phyloP scores from a whole-genome alignment of 495 filamentous ascomycete genomes.

The Lasiosphaeria hispida region DNA sequence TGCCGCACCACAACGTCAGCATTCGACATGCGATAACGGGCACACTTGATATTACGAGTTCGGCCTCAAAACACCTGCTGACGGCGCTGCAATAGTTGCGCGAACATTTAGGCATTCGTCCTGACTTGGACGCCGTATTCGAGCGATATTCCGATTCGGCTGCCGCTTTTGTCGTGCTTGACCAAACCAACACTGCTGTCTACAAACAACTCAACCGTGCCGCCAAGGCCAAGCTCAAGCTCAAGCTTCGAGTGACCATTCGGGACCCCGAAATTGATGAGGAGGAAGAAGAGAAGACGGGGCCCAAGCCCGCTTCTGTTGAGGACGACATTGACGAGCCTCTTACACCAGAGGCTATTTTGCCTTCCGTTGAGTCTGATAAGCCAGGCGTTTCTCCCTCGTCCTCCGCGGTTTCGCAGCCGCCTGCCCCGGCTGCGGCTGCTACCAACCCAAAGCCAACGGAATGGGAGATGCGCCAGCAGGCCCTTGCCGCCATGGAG shows the following conservation, averaged over 20 bases:
- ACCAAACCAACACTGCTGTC: conserved; percentile 71
- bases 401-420: conserved; percentile 1
- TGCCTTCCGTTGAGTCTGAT: conserved; percentile 8
- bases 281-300: conserved; percentile 19
- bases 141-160: conserved; percentile 98
- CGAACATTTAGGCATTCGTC: conserved; percentile 65
- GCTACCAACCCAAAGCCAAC: not conserved
- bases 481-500: conserved; percentile 5
- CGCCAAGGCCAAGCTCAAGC: conserved; percentile 97
- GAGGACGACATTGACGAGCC: conserved; percentile 27
- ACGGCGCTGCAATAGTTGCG: conserved; percentile 62
- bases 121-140: conserved; percentile 65
- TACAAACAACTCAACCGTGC: conserved; percentile 98
- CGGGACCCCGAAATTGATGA: conserved; percentile 20
- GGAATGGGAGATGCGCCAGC: not conserved
- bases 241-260: conserved; percentile 76
- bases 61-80: conserved; percentile 12
- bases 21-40: not conserved
- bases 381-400: not conserved
- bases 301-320: conserved; percentile 28
- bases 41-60: not conserved
- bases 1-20: not conserved
- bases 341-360: not conserved
- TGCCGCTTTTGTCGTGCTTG: conserved; percentile 72
- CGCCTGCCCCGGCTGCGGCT: not conserved